Percentiles rank a stretch among this genome's conserved stretches.
phyloP scores from a whole-genome alignment of 371 early-diverging fungal genomes.

The Apophysomyces ossiformis region DNA sequence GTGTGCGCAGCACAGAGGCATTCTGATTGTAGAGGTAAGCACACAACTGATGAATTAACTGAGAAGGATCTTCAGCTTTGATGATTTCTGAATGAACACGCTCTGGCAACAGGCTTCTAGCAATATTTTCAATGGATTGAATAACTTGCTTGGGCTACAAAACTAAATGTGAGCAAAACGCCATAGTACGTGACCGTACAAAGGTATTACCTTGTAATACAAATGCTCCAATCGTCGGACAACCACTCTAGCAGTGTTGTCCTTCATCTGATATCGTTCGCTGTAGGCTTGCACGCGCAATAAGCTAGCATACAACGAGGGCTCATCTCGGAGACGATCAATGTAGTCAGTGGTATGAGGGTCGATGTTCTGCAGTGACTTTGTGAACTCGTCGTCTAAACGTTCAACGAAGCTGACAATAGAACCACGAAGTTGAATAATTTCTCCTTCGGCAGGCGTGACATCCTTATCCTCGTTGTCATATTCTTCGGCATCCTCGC shows the following conservation, averaged over 20 bases:
- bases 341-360: conserved; percentile 96
- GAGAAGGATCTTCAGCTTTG: conserved; percentile 57
- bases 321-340: conserved; percentile 92
- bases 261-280: conserved; percentile 62
- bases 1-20: conserved; percentile 86
- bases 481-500: conserved; percentile 69
- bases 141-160: conserved; percentile 58
- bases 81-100: conserved; percentile 47
- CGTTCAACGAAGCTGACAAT: conserved; percentile 91
- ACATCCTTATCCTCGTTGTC: conserved; percentile 76
- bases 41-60: conserved; percentile 82
- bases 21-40: conserved; percentile 86
- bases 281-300: conserved; percentile 88
- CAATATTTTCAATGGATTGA: conserved; percentile 49
- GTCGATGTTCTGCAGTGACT: conserved; percentile 93
- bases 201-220: conserved; percentile 82
- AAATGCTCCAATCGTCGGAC: conserved; percentile 94
- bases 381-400: conserved; percentile 96
- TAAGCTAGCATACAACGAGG: conserved; percentile 84
- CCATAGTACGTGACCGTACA: background rate
- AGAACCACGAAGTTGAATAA: conserved; percentile 79
- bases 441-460: conserved; percentile 53
- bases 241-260: conserved; percentile 71
- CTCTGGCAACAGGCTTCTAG: conserved; percentile 42
- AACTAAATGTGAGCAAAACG: background rate